These are phyloP conservation scores for Bruguiera parviflora DNA, from an alignment of 345 rosid species.

Conservation along the genomic window DNA sequence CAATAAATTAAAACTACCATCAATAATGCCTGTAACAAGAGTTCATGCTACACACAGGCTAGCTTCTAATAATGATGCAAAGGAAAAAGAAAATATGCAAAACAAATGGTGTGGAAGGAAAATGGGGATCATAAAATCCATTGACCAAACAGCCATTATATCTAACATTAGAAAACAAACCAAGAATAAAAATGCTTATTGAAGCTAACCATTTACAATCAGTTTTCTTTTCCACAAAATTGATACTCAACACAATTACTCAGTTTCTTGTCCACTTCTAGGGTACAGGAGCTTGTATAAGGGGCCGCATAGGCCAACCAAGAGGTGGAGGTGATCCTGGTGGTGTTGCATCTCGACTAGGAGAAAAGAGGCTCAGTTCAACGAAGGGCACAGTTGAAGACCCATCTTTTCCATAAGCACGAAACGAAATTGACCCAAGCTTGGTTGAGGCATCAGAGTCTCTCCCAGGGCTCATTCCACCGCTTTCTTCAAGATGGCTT, in stretches of 20 bases:
- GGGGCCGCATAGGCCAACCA: conserved; percentile 59
- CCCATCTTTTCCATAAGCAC: conserved; percentile 45
- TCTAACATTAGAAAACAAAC: conserved; percentile 38
- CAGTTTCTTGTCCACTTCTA: conserved; percentile 20
- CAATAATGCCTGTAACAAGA: too few species aligned
- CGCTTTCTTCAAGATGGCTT: conserved; percentile 45
- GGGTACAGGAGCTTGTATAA: conserved; percentile 30
- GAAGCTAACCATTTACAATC: conserved; percentile 72
- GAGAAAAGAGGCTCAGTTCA: conserved; percentile 70
- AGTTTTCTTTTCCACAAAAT: conserved; percentile 69
- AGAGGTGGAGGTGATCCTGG: conserved; percentile 51
- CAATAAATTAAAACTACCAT: too few species aligned
- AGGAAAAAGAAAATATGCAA: conserved; percentile 8
- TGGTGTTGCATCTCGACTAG: conserved; percentile 44
- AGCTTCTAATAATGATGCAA: too few species aligned
- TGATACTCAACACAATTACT: conserved; percentile 43
- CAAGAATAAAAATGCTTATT: conserved; percentile 49
- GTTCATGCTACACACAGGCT: too few species aligned
- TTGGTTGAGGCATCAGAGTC: conserved; percentile 58
- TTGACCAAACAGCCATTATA: conserved; percentile 38
- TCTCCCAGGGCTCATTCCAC: conserved; percentile 41
- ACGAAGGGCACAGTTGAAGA: conserved; percentile 43
- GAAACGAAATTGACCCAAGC: conserved; percentile 64
- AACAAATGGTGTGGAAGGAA: conserved; percentile 26
- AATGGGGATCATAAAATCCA: conserved; percentile 23